These are phyloP conservation scores for Aspergillus melleus DNA, from an alignment of 2,329 filamentous ascomycete genomes.

Conservation along the genomic window DNA sequence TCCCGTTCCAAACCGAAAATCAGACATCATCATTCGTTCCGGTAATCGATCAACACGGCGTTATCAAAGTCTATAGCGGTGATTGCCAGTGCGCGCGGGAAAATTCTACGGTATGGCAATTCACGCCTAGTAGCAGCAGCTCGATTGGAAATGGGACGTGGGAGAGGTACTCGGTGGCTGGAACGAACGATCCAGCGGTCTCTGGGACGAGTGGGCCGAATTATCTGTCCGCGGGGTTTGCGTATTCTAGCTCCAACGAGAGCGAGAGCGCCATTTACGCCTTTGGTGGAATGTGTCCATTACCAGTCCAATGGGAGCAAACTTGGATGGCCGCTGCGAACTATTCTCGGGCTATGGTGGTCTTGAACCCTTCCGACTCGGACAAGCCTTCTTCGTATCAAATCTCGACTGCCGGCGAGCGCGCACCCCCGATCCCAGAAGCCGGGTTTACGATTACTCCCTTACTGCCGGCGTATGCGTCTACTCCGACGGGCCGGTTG, in stretches of 20 bases:
- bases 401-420: constrained; percentile 49
- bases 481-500: constrained; percentile 60
- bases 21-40: constrained; percentile 67
- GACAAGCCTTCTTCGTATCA: constrained; percentile 38
- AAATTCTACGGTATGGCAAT: constrained; percentile 67
- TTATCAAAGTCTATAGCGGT: constrained; percentile 72
- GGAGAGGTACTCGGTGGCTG: constrained; percentile 44
- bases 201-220: constrained; percentile 49
- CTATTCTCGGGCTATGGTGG: constrained; percentile 81
- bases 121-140: constrained; percentile 49
- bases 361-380: constrained; percentile 42
- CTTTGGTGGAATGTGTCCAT: constrained; percentile 89
- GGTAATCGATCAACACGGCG: constrained; percentile 65
- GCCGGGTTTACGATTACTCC: constrained; percentile 84
- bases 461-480: constrained; percentile 68
- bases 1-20: constrained; percentile 40
- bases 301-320: constrained; percentile 39
- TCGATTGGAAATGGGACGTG: constrained; percentile 56
- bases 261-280: constrained; percentile 58
- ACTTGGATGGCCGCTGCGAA: constrained; percentile 68
- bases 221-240: constrained; percentile 61
- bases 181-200: constrained; percentile 35
- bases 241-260: constrained; percentile 63
- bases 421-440: constrained; percentile 72
- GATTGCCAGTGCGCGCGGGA: constrained; percentile 60